phyloP scores from a whole-genome alignment of 257 asterid genomes.

The Jacaranda copaia region DNA sequence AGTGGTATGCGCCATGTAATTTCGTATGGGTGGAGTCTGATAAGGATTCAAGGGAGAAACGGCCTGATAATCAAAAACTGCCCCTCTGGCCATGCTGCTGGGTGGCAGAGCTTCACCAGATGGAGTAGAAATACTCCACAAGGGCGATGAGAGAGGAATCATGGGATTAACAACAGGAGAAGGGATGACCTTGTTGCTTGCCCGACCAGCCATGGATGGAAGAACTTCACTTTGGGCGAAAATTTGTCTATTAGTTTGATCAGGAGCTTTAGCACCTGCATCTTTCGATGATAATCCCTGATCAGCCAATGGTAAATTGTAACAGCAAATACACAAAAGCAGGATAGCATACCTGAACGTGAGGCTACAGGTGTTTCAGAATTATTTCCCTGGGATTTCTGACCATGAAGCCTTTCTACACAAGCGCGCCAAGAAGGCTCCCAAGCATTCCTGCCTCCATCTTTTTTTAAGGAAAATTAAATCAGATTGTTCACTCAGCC shows the following conservation, averaged over 20 bases:
- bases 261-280: conserved; percentile 72
- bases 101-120: conserved; percentile 65
- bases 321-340: conserved; percentile 24
- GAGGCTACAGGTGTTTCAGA: conserved; percentile 65
- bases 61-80: conserved; percentile 71
- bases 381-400: conserved; percentile 55
- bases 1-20: conserved; percentile 58
- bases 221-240: conserved; percentile 59
- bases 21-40: conserved; percentile 70
- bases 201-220: conserved; percentile 56
- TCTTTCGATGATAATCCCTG: conserved; percentile 38
- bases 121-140: conserved; percentile 87
- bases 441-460: conserved; percentile 86
- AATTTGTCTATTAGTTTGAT: conserved; percentile 57
- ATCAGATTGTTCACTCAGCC: conserved; percentile 20
- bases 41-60: conserved; percentile 78
- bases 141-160: conserved; percentile 84
- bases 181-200: conserved; percentile 60
- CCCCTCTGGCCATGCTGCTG: conserved; percentile 60
- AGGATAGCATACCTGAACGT: conserved; percentile 63
- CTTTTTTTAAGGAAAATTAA: conserved; percentile 44
- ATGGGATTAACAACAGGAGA: conserved; percentile 65
- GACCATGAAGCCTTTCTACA: conserved; percentile 68
- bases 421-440: conserved; percentile 91
- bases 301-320: conserved; percentile 34